Evolutionary conservation across 768 basidiomycete species (phyloP), one percentile per base, ranked within the genome.

Genomic region (Naganishia antarctica): DNA sequence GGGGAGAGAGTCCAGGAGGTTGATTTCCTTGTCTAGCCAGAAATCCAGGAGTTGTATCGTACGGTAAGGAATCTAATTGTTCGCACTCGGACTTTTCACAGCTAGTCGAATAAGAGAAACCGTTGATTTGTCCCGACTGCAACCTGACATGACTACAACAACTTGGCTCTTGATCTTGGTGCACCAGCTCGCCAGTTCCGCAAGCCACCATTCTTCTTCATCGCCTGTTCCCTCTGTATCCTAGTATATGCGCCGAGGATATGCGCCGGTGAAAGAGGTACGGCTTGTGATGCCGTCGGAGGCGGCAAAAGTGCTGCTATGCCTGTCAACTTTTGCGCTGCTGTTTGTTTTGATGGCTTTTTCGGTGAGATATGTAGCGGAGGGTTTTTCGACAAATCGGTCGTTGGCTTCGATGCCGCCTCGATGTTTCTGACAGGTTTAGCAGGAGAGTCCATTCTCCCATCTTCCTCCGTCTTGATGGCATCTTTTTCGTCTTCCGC

Each of bases 111-210:
- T n/a, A n/a, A n/a, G n/a, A n/a, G n/a, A n/a, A n/a, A n/a, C n/a
- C n/a, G n/a, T n/a, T n/a, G n/a, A n/a, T 37, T 15, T 37, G 34
- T 37, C 7, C 15, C 34, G 34, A 7, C 34, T 34, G 25, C 6
- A 18, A 8, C n/a, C n/a, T n/a, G 5, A 11, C 5, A 28, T 26
- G 37, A 16, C 53, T 57, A 57, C 37, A 57, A 26, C 37, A 57
- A 57, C 53, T 57, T 57, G 16, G 53, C 53, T 57, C 53, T 57
- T 41, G 53, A 57, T 40, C 53, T 34, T 25, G 53, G 53, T 21
- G 53, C 64, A 25, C 60, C 65, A 4, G 59, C 60, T 28, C 43
- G n/a, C 37, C 37, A 66, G 28, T 66, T 61, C 11, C 65, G 47
- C 43, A 62, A 57, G 12, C 65, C 65, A 4, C 60, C 65, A n/a